Base-by-base conservation (phyloP, 2,329 filamentous ascomycete genomes). In the Hypocreales sp. region DNA sequence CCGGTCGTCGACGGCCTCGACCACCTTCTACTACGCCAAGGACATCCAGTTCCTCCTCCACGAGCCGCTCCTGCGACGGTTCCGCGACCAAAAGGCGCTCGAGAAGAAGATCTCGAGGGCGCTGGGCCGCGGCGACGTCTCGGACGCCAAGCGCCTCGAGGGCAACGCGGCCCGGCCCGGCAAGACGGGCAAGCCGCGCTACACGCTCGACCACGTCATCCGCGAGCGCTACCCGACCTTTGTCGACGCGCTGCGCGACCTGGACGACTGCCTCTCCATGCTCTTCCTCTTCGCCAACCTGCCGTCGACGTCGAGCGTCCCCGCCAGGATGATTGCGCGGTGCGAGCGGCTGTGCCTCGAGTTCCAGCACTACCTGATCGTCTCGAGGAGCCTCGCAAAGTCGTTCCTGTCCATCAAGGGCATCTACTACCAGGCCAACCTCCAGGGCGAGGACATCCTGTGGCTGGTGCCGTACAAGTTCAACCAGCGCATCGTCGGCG, bases 401-500 rank as follows among this genome's bases (percentile, higher is more conserved):
- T 93, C 86, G 0, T 98, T 98, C 61, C 60, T 98, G 38, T 93
- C 84, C 2, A 95, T 98, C 58, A 98, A 98, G 66, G 90, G 90
- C 35, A 95, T 98, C 46, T 98, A 98, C 62, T 98, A 95, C 58
- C 87, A 95, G 59, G 90, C 87, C 15, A 94, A 78, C 27, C 92
- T 98, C 35, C 83, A 94, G 53, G 90, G 90, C 26, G 86, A 98
- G 58, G 87, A 95, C 46, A 79, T 98, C 26, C 64, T 95, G 39
- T 98, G 90, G 90, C 66, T 98, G 21, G 87, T 94, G 8, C 90
- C 90, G 1, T 98, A 98, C 62, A 83, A 83, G 53, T 98, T 98
- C 58, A 93, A 95, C 47, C 90, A 98, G 62, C 69, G 81, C 40
- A 77, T 93, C 10, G 81, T 90, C 22, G 82, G 79, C 31, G 90